Evolutionary conservation across 805 yeast genomes (phyloP).

Genomic region (Candida montana): DNA sequence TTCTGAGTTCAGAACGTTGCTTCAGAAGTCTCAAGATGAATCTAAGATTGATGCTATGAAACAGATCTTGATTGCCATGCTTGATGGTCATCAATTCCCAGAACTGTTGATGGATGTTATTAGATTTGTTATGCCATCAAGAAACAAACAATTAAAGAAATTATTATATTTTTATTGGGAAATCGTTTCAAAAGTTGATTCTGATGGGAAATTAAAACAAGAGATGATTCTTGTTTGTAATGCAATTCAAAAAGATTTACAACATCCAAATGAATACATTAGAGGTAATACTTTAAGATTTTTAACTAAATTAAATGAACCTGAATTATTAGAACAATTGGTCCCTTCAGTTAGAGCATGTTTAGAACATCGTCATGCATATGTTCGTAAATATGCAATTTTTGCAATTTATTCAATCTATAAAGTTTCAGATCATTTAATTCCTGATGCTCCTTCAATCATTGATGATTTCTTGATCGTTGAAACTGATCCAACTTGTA

Average conservation of each 20-base stretch:
- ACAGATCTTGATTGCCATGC: conserved; percentile 74
- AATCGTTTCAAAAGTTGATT: conserved; percentile 86
- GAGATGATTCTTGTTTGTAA: conserved; percentile 98
- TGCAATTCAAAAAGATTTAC: conserved; percentile 94
- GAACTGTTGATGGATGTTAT: conserved; percentile 94
- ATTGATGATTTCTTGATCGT: conserved; percentile 64
- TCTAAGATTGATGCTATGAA: conserved; percentile 88
- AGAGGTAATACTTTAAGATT: conserved; percentile 94
- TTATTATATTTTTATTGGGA: conserved; percentile 96
- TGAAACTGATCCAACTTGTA: conserved; percentile 91
- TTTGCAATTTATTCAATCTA: conserved; percentile 83
- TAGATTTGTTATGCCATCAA: conserved; percentile 96
- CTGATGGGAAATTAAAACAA: conserved; percentile 87
- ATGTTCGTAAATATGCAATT: conserved; percentile 95
- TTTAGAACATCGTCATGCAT: conserved; percentile 94
- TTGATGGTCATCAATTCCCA: conserved; percentile 91
- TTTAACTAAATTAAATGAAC: conserved; percentile 83
- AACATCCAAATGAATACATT: conserved; percentile 95
- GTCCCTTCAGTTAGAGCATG: conserved; percentile 90
- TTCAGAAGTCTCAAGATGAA: conserved; percentile 89
- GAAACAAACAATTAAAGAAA: conserved; percentile 84
- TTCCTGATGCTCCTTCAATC: conserved; percentile 94
- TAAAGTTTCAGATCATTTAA: conserved; percentile 75
- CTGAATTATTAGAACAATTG: conserved; percentile 90
- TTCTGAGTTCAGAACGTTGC: conserved; percentile 65